Evolutionary conservation across 1,139 yeast species (phyloP).

Genomic region (Geotrichum candidum): DNA sequence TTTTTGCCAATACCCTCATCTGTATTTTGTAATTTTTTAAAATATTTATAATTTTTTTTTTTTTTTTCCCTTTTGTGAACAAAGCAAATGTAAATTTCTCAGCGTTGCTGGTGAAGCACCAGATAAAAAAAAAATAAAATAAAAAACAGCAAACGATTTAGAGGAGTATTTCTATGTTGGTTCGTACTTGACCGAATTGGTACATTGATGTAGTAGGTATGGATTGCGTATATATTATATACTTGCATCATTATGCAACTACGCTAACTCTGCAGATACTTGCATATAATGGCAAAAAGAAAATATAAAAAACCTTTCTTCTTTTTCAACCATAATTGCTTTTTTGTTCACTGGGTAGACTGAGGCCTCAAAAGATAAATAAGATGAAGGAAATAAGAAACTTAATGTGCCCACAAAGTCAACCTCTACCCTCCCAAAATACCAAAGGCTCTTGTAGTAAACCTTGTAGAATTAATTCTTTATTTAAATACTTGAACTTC

Average conservation of each 20-base stretch:
- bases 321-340: background rate
- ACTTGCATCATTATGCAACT: background rate
- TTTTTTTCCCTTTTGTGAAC: background rate
- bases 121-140: background rate
- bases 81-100: background rate
- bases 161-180: background rate
- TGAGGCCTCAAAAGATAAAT: background rate
- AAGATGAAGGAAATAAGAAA: background rate
- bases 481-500: background rate
- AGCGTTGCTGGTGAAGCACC: background rate
- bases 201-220: background rate
- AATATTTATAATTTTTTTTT: too few relatives aligned
- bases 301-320: background rate
- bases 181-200: background rate
- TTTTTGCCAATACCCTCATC: too few relatives aligned
- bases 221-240: background rate
- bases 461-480: background rate
- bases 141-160: background rate
- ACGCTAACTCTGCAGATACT: background rate
- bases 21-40: background rate
- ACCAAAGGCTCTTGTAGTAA: background rate
- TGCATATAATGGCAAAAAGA: background rate
- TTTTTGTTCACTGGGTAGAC: background rate
- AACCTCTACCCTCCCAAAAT: background rate
- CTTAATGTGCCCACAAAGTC: background rate